phyloP scores from a whole-genome alignment of 306 rosid genomes.

The Rosa chinensis region DNA sequence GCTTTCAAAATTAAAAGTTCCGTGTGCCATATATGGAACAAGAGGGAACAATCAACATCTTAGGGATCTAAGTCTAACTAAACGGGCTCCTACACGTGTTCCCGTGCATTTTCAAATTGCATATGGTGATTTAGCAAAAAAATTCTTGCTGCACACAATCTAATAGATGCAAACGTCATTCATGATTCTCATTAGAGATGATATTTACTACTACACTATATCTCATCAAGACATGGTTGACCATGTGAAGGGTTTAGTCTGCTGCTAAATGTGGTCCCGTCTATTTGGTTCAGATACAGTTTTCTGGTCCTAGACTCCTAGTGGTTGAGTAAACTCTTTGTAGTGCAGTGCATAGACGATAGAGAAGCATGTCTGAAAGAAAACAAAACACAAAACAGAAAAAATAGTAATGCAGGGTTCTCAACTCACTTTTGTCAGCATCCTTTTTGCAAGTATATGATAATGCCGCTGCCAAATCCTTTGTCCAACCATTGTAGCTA shows the following conservation, averaged over 20 bases:
- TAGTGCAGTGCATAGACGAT: constrained; percentile 14
- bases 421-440: constrained; percentile 82
- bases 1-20: not conserved
- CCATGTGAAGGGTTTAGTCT: not conserved
- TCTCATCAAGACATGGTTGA: constrained; percentile 12
- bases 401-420: constrained; percentile 17
- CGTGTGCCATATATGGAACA: not conserved
- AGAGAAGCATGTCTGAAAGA: not conserved
- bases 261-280: constrained; percentile 13
- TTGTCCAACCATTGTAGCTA: constrained; percentile 99
- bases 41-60: not conserved
- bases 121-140: not conserved
- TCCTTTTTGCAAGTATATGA: constrained; percentile 97
- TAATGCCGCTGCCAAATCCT: constrained; percentile 99
- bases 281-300: constrained; percentile 5
- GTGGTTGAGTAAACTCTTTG: not conserved
- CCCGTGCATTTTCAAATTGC: not conserved
- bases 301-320: constrained; percentile 6
- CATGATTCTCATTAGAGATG: not conserved
- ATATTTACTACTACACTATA: not conserved
- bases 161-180: not conserved
- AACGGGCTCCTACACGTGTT: not conserved
- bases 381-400: not conserved
- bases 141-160: not conserved
- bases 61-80: not conserved